A percentile compares a stretch with the other conserved stretches of the same genome.
These are phyloP conservation scores for Ensete ventricosum DNA, from an alignment of 176 grass and related monocot species.

Conservation along the genomic window DNA sequence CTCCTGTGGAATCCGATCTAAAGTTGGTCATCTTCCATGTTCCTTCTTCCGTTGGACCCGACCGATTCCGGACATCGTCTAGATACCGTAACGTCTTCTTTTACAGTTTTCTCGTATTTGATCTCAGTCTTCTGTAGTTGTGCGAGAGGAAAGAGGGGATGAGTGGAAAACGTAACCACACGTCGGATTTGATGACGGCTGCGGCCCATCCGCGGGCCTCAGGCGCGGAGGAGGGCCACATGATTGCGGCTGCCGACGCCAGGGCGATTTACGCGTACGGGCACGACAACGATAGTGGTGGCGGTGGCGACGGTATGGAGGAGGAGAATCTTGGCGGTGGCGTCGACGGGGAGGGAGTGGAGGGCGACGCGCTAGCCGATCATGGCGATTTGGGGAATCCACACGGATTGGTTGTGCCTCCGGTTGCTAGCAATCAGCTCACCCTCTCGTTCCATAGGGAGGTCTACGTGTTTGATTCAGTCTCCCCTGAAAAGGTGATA, in stretches of 20 bases:
- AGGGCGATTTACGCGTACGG: constrained; percentile 39
- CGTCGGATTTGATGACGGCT: constrained; percentile 35
- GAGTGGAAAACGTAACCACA: constrained; percentile 36
- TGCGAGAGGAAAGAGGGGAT: background rate
- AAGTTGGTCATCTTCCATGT: background rate
- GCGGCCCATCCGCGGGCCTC: constrained; percentile 22
- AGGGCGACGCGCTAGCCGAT: constrained; percentile 28
- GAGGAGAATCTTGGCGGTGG: constrained; percentile 37
- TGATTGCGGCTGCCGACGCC: constrained; percentile 41
- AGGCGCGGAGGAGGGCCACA: background rate
- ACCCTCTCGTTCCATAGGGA: constrained; percentile 96
- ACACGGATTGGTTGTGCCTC: constrained; percentile 29
- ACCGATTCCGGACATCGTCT: background rate
- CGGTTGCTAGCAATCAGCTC: constrained; percentile 51
- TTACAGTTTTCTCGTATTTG: background rate
- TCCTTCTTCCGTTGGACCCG: background rate
- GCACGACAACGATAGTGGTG: constrained; percentile 8
- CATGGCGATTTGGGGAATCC: constrained; percentile 12
- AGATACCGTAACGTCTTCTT: background rate
- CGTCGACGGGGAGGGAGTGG: constrained; percentile 28
- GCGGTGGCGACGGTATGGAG: constrained; percentile 39
- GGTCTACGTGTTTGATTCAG: constrained; percentile 93
- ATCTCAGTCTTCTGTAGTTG: background rate
- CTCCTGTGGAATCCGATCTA: background rate
- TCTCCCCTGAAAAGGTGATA: constrained; percentile 86